Percentiles rank a stretch among this genome's conserved stretches.
Conservation (phyloP, 148 eudicot genomes). For the Tetragonia tetragonoides region DNA sequence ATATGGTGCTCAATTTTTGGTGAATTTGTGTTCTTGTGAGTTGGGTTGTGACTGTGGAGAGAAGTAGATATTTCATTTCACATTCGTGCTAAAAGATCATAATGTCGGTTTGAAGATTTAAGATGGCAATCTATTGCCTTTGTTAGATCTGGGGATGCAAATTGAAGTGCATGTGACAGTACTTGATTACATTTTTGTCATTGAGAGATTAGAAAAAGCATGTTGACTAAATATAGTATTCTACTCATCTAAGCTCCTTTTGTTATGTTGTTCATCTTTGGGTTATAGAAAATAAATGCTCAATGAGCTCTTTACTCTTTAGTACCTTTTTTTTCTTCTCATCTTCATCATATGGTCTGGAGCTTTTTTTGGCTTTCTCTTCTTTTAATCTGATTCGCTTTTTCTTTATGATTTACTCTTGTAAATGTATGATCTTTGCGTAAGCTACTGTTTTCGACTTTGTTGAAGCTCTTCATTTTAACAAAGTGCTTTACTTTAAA, state of each 20-base stretch:
- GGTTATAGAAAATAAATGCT: conserved; percentile 28
- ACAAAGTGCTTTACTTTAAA: conserved; percentile 26
- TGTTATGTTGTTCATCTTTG: conserved; percentile 25
- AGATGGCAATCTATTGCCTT: conserved; percentile 27
- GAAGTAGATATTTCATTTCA: conserved; percentile 8
- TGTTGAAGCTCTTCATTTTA: conserved; percentile 18
- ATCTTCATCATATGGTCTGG: conserved; percentile 32
- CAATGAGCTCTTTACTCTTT: conserved; percentile 31
- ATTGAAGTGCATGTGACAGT: conserved; percentile 15
- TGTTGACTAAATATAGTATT: conserved; percentile 24
- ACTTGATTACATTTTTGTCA: conserved; percentile 22
- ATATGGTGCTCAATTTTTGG: conserved; percentile 12
- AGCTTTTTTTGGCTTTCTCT: conserved; percentile 38
- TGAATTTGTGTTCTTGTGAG: background rate
- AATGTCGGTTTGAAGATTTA: conserved; percentile 29
- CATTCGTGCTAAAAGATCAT: conserved; percentile 24
- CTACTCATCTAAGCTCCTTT: conserved; percentile 6
- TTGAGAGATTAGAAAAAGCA: conserved; percentile 18
- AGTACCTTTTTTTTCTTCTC: conserved; percentile 38
- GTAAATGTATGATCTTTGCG: conserved; percentile 18
- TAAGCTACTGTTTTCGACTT: conserved; percentile 16
- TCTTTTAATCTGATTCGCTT: conserved; percentile 30
- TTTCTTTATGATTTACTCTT: conserved; percentile 27
- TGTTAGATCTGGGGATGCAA: conserved; percentile 29
- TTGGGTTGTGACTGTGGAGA: background rate